A percentile compares a stretch with the other conserved stretches of the same genome.
phyloP scores from a whole-genome alignment of 371 early-diverging fungal species.

The Lichtheimia corymbifera region DNA sequence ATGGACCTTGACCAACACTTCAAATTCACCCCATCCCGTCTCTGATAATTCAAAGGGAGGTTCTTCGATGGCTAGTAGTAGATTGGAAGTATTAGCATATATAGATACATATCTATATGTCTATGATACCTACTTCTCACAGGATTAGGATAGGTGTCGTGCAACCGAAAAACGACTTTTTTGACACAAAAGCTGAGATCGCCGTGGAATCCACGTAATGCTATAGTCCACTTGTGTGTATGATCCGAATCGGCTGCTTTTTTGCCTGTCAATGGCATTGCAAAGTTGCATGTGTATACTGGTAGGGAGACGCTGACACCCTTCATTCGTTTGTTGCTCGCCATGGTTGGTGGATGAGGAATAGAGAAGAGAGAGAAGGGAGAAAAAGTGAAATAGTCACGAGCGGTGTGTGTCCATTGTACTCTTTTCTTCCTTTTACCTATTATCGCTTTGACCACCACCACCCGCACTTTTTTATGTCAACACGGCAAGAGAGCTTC shows the following conservation, averaged over 20 bases:
- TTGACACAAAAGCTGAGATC: conserved; percentile 85
- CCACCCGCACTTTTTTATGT: background rate
- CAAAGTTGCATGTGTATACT: conserved; percentile 77
- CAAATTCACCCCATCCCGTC: conserved; percentile 99
- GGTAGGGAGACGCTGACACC: conserved; percentile 73
- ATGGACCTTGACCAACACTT: conserved; percentile 89
- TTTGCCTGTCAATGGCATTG: conserved; percentile 66
- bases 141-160: conserved; percentile 93
- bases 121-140: conserved; percentile 63
- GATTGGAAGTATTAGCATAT: background rate
- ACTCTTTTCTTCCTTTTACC: background rate
- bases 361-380: conserved; percentile 12
- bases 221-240: conserved; percentile 87
- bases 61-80: conserved; percentile 66
- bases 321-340: conserved; percentile 54
- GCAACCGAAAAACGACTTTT: conserved; percentile 93
- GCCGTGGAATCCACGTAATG: conserved; percentile 82
- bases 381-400: background rate
- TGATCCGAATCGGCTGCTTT: conserved; percentile 71
- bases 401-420: background rate
- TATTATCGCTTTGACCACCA: background rate
- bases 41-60: conserved; percentile 94
- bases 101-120: background rate
- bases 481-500: conserved; percentile 18
- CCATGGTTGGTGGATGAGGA: conserved; percentile 20